A percentile compares a stretch with the other conserved stretches of the same genome.
phyloP scores from a whole-genome alignment of 306 rosid genomes.

The Glycine tomentella region DNA sequence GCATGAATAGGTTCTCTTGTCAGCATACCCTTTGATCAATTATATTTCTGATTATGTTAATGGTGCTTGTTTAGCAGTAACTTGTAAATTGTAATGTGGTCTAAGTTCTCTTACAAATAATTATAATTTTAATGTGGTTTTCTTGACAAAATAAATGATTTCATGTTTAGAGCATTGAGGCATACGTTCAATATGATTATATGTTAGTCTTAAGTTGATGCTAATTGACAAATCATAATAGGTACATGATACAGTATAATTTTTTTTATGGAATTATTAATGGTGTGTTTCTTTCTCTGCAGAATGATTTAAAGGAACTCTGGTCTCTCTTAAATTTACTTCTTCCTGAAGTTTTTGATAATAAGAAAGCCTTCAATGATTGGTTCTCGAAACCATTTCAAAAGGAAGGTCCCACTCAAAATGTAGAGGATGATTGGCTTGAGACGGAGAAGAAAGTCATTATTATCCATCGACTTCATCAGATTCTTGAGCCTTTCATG shows the following conservation, averaged over 20 bases:
- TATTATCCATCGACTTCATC: slow-evolving; percentile 96
- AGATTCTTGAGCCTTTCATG: slow-evolving; percentile 99
- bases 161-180: no score
- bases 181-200: no score
- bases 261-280: slow-evolving; percentile 35
- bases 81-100: no score
- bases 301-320: slow-evolving; percentile 99
- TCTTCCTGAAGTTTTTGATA: slow-evolving; percentile 98
- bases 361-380: slow-evolving; percentile 95
- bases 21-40: no score
- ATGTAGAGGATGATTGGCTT: slow-evolving; percentile 97
- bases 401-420: slow-evolving; percentile 82
- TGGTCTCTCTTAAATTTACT: slow-evolving; percentile 99
- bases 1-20: no score
- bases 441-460: slow-evolving; percentile 98
- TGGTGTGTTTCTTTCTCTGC: slow-evolving; percentile 44
- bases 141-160: no score
- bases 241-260: slow-evolving; percentile 7
- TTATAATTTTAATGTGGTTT: no score
- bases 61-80: no score
- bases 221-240: neutral
- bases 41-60: no score
- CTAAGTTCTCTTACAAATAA: no score
- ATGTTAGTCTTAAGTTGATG: no score
- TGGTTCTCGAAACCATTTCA: slow-evolving; percentile 99